Conservation (phyloP, 1,284 basidiomycete species). For the Malassezia japonica region DNA sequence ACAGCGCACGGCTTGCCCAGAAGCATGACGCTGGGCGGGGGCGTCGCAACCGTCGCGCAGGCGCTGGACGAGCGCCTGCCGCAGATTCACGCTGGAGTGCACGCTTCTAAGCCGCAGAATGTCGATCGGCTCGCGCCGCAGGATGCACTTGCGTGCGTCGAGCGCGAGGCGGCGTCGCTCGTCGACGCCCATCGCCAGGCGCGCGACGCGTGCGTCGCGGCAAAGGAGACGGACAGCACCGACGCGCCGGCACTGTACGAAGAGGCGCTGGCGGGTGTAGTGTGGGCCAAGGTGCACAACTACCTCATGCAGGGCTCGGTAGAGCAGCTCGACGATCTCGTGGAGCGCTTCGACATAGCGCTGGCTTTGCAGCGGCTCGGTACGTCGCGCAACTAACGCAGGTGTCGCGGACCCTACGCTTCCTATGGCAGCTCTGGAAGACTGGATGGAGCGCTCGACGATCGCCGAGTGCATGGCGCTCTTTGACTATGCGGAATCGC, state of each 20-base stretch:
- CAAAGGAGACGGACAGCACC: background rate
- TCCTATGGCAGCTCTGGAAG: constrained; percentile 28
- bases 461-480: constrained; percentile 27
- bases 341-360: constrained; percentile 28
- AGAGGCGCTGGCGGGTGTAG: background rate
- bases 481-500: constrained; percentile 29
- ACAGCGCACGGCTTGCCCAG: background rate
- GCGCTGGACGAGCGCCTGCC: constrained; percentile 1
- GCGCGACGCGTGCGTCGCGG: background rate
- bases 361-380: constrained; percentile 24
- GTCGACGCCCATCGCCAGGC: background rate
- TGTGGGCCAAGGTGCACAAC: background rate
- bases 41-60: background rate
- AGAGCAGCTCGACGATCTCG: background rate
- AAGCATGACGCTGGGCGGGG: background rate
- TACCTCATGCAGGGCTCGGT: background rate
- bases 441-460: constrained; percentile 27
- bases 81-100: background rate
- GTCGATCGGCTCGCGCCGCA: no score
- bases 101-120: no score
- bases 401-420: constrained; percentile 25
- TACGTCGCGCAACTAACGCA: no score
- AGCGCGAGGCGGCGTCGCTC: background rate
- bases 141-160: background rate
- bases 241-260: background rate